Base-by-base conservation (phyloP, 768 basidiomycete genomes). In the Clavulina sp. region DNA sequence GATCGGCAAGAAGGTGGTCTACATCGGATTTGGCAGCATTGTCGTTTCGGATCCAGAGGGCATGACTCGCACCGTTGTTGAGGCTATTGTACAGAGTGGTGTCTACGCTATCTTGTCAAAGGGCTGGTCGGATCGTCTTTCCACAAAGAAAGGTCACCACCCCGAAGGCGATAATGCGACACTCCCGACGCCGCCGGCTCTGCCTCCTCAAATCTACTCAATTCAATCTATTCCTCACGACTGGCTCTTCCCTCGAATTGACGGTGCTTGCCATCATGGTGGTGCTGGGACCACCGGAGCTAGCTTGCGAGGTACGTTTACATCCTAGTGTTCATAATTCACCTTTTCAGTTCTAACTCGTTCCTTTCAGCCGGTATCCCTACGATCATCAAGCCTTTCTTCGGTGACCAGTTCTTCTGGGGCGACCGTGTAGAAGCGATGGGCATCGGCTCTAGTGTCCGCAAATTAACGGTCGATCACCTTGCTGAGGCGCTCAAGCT, bases 361-460 rank as follows among this genome's bases (percentile, higher is more conserved):
- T 41, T 24, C 46, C 44, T 52, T 56, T 5, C 59, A 85, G 87
- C 87, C 54, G 89, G 88, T 5, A 84, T 89, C 49, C 93, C 95
- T 1, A 97, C 92, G 1, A 84, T 99, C 59, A 88, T 97, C 62
- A 81, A 80, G 56, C 93, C 95, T 0, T 99, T 97, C 74, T 99
- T 97, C 60, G 93, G 95, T 2, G 92, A 96, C 63, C 92, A 96
- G 60, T 87, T 83, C 63, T 93, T 96, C 68, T 97, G 89, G 89
- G 87, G 88, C 2, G 88, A 99, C 64, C 81, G 93, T 28, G 88
- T 96, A n/a, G 89, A 95, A 64, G 88, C 91, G 2, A 73, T 99
- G 38, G 92, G 92, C 33, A 78, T 97, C 47, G 95, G 93, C 41
- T 73, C 80, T 29, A 78, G 82, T 49, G 80, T 99, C 48, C 77